A percentile compares a stretch with the other conserved stretches of the same genome.
These are phyloP conservation scores for Saccharum spontaneum DNA, from an alignment of 176 grass and related monocot genomes.

Conservation along the genomic window DNA sequence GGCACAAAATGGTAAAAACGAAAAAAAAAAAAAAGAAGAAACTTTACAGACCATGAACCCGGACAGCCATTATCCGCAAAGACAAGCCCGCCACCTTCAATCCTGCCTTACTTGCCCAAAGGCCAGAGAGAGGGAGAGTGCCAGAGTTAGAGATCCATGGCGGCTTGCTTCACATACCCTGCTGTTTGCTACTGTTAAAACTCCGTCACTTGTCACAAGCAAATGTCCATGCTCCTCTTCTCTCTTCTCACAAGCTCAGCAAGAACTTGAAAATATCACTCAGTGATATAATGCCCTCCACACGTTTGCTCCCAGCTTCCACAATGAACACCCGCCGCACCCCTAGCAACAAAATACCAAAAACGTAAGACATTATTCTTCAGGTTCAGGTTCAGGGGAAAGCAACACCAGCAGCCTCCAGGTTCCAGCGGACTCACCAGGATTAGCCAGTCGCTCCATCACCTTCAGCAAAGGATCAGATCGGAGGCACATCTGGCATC, in stretches of 20 bases:
- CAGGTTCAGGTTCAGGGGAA: background rate
- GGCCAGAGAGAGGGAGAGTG: background rate
- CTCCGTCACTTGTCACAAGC: slow-evolving; percentile 31
- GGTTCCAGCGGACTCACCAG: slow-evolving; percentile 40
- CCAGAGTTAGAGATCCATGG: background rate
- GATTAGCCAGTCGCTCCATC: slow-evolving; percentile 96
- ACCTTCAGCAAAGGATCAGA: slow-evolving; percentile 91
- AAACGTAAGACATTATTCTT: background rate
- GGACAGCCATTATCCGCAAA: slow-evolving; percentile 56
- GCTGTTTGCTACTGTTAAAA: slow-evolving; percentile 53
- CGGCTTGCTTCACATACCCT: slow-evolving; percentile 45
- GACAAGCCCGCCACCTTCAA: slow-evolving; percentile 22
- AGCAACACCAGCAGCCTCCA: background rate
- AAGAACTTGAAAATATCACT: slow-evolving; percentile 92
- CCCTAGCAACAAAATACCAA: slow-evolving; percentile 34
- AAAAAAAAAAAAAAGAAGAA: slow-evolving; percentile 12
- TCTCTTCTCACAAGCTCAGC: slow-evolving; percentile 50
- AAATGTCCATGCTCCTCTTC: slow-evolving; percentile 21
- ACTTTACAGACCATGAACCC: slow-evolving; percentile 83
- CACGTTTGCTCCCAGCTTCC: slow-evolving; percentile 94
- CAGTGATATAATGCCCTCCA: slow-evolving; percentile 94
- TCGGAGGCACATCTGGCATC: slow-evolving; percentile 98
- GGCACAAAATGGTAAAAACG: slow-evolving; percentile 25
- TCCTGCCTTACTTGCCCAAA: slow-evolving; percentile 50
- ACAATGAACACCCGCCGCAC: slow-evolving; percentile 94